Base-by-base conservation (phyloP, 768 basidiomycete species). In the Mrakia gelida region DNA sequence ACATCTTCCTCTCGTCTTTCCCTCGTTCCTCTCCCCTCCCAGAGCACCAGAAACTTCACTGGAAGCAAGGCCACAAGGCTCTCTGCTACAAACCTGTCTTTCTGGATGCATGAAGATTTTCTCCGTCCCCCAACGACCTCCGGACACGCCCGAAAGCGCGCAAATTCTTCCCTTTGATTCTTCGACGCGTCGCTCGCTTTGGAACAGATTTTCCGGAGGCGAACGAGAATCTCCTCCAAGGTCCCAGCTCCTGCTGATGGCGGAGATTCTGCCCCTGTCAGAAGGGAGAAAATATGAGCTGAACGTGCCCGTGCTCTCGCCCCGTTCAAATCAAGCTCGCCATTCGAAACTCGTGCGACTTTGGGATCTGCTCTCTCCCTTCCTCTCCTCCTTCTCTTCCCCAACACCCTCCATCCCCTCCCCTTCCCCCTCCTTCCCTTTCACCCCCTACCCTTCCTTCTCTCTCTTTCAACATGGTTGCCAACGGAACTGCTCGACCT, bases 401-500 rank as follows among this genome's bases (percentile, higher is more conserved):
- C 43, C 79, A 34, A 68, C 71, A 79, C 68, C 43, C 78, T 43
- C 15, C 76, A 28, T 63, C 54, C 70, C 62, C 61, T 73, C 41
- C 79, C 32, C 73, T 38, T 74, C 52, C 71, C 41, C 32, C 32
- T 62, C 63, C n/a, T 61, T 54, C 74, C 52, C 49, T 77, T 76
- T 38, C 74, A 61, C 71, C 54, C 43, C 62, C 54, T 61, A 43
- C 59, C 38, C 65, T 59, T 76, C 52, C 76, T 34, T 63, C 54
- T 70, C 41, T 73, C 9, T 77, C 54, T 62, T 61, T 62, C 61
- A 75, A 74, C 56, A 93, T 93, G 91, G 83, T 90, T 83, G 85
- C 88, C 84, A 92, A 92, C 89, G 87, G 88, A 80, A 87, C 86
- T 84, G 68, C 80, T 74, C 80, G 80, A 78, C 52, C 79, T 61